Evolutionary conservation across 257 asterid species (phyloP).

Genomic region (Scutellaria barbata): DNA sequence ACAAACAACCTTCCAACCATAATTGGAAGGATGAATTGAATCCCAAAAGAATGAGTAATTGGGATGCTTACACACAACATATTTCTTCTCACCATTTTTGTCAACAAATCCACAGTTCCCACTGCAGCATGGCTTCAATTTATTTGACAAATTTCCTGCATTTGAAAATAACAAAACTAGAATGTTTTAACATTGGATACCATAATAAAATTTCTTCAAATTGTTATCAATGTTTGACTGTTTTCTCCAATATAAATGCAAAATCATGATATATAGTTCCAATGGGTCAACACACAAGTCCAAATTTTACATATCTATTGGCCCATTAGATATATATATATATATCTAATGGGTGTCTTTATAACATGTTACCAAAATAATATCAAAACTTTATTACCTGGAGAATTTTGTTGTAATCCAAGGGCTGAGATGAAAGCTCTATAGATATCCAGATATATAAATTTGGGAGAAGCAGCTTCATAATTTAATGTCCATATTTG

Average conservation of each 20-base stretch:
- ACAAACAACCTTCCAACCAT: slow-evolving; percentile 63
- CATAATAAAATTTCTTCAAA: too few species aligned
- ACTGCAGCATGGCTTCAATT: slow-evolving; percentile 63
- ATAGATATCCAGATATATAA: slow-evolving; percentile 60
- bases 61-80: slow-evolving; percentile 53
- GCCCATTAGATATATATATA: too few species aligned
- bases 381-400: slow-evolving; percentile 41
- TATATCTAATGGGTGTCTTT: too few species aligned
- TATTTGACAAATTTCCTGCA: slow-evolving; percentile 40
- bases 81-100: slow-evolving; percentile 46
- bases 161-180: neutral
- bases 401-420: slow-evolving; percentile 31
- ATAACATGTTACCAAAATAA: too few species aligned
- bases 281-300: too few species aligned
- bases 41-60: slow-evolving; percentile 65
- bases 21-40: slow-evolving; percentile 61
- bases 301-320: too few species aligned
- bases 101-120: slow-evolving; percentile 64
- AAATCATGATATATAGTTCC: too few species aligned
- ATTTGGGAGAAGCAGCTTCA: slow-evolving; percentile 42
- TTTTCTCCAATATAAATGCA: neutral
- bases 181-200: neutral
- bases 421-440: slow-evolving; percentile 56
- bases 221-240: neutral
- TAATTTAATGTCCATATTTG: slow-evolving; percentile 47